Evolutionary conservation across 2,329 filamentous ascomycete genomes (phyloP), one percentile per base, ranked within the genome.

Genomic region (Shiraia bambusicola): DNA sequence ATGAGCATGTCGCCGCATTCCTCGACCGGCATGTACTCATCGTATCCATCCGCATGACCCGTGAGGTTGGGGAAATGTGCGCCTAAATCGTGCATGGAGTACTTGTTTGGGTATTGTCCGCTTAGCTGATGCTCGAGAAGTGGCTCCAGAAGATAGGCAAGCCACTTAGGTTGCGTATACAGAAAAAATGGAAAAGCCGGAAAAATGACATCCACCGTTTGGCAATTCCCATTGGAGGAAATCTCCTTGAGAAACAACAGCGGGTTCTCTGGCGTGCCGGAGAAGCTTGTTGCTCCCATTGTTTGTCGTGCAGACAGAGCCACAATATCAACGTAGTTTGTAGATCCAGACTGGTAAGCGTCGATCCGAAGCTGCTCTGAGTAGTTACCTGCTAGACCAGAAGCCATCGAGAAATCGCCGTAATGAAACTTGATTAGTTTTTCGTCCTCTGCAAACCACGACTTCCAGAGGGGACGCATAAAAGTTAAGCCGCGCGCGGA

Each of bases 141-240:
- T 5, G 88, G 88, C 64, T 92, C 87, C 4, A 93, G 73, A 3
- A 92, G 74, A 59, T 91, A 91, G 1, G 83, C 85, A 42, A 91
- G 72, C 87, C 87, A 92, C 44, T 81, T 76, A 2, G 88, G 88
- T 54, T 91, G 90, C 13, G 87, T 90, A 62, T 92, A 93, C 14
- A 92, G 66, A 73, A 92, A 92, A 75, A 92, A 93, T 0, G 88
- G 87, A 68, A 89, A 91, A 0, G 87, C 79, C 0, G 88, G 88
- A 72, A 90, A 93, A 56, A 94, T 92, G 42, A 94, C 87, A 70
- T 92, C 87, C 9, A 93, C 86, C 0, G 88, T 93, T 63, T 93
- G 88, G 66, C 84, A 84, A 58, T 94, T 92, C 3, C 88, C 88
- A 56, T 92, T 87, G 2, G 86, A 90, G 1, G 86, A 89, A 41